phyloP scores from a whole-genome alignment of 2,329 filamentous ascomycete genomes.

The Apiospora marii region DNA sequence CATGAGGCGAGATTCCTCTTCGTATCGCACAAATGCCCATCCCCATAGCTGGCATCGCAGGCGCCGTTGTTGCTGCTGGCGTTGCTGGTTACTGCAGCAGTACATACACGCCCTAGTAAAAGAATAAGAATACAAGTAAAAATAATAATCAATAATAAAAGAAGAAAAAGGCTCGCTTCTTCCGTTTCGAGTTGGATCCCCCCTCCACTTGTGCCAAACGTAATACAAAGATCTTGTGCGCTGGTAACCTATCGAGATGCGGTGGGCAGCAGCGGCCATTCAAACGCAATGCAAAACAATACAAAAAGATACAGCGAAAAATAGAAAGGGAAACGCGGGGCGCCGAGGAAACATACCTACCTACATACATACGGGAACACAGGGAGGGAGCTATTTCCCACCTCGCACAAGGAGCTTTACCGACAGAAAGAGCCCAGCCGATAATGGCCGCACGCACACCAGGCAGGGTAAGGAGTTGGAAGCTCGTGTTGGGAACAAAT shows the following conservation, averaged over 20 bases:
- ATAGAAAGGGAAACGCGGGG: background rate
- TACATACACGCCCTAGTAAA: background rate
- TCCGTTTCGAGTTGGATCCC: conserved; percentile 24
- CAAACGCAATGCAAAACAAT: background rate
- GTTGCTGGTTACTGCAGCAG: background rate
- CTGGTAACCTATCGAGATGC: conserved; percentile 22
- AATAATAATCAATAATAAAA: background rate
- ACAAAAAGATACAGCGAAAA: background rate
- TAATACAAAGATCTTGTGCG: conserved; percentile 23
- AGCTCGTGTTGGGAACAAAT: conserved; percentile 11
- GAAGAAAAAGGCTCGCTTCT: conserved; percentile 8
- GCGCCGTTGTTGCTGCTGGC: background rate
- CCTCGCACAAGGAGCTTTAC: conserved; percentile 2
- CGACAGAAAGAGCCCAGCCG: background rate
- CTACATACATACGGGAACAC: background rate
- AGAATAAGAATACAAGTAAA: background rate
- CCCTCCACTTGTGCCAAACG: conserved; percentile 4
- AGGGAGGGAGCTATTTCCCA: conserved; percentile 17
- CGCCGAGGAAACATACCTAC: background rate
- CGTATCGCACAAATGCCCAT: background rate
- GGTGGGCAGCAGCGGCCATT: conserved; percentile 2
- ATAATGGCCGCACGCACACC: conserved; percentile 17
- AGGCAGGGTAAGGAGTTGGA: background rate
- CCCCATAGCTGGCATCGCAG: background rate
- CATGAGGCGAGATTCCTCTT: background rate